These are phyloP conservation scores for Fistulinella cinereoalba DNA, from an alignment of 1,284 basidiomycete genomes.

Conservation along the genomic window DNA sequence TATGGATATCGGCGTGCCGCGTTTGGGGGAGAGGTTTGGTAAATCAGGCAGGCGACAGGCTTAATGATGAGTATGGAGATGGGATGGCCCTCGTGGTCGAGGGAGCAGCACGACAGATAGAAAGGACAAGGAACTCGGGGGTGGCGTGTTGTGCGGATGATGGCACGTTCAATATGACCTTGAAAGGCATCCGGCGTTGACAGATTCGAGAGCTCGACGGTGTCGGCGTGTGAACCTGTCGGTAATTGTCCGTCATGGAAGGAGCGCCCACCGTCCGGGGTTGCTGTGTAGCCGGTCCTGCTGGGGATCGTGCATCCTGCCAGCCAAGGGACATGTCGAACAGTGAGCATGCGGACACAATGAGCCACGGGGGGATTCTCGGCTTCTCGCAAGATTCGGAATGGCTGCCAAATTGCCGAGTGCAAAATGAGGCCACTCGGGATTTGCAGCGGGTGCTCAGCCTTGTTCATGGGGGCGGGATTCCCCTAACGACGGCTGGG, in stretches of 20 bases:
- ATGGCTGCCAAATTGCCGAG: constrained; percentile 3
- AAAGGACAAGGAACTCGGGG: no score
- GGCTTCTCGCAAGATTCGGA: constrained; percentile 14
- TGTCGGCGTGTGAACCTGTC: constrained; percentile 14
- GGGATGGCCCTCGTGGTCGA: no score
- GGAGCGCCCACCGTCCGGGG: background rate
- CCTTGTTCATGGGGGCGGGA: background rate
- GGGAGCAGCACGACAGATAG: no score
- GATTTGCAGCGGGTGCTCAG: background rate
- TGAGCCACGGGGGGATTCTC: constrained; percentile 4
- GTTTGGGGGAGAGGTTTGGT: no score
- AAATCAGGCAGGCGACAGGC: no score
- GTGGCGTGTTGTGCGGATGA: no score
- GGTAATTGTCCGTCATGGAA: constrained; percentile 4
- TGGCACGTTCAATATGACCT: no score
- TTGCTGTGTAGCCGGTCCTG: no score
- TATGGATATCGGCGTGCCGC: no score
- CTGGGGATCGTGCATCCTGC: background rate
- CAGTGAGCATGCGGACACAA: background rate
- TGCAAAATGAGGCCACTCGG: background rate
- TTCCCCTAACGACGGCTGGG: background rate
- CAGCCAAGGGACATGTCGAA: no score
- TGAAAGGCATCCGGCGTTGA: constrained; percentile 10
- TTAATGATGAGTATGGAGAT: no score
- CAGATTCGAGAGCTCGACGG: background rate